Percentiles rank a stretch among this genome's conserved stretches.
These are phyloP conservation scores for Chionographis japonica DNA, from an alignment of 106 monocot genomes.

Conservation along the genomic window DNA sequence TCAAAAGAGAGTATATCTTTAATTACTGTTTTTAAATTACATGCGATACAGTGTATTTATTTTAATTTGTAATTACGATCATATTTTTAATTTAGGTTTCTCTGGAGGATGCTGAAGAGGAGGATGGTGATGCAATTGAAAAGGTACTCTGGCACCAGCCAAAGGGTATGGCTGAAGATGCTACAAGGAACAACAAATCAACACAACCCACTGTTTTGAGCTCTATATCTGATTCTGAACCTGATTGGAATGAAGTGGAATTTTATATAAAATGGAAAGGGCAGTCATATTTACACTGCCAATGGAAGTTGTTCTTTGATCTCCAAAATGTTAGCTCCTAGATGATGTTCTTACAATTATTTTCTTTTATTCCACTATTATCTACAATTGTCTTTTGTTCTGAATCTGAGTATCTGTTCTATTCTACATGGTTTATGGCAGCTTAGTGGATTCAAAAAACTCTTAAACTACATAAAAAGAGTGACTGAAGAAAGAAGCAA, in stretches of 20 bases:
- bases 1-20: too few relatives aligned
- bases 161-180: slow-evolving; percentile 68
- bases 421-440: slow-evolving; percentile 19
- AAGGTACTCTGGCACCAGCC: slow-evolving; percentile 95
- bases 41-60: too few relatives aligned
- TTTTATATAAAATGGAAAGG: slow-evolving; percentile 98
- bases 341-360: background rate
- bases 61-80: background rate
- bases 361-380: background rate
- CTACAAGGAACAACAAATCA: slow-evolving; percentile 55
- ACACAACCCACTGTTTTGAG: slow-evolving; percentile 51
- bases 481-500: slow-evolving; percentile 74
- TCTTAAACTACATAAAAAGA: slow-evolving; percentile 90
- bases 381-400: background rate
- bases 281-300: slow-evolving; percentile 89
- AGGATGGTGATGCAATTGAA: slow-evolving; percentile 91
- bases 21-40: too few relatives aligned
- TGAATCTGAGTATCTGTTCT: background rate
- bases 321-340: slow-evolving; percentile 77
- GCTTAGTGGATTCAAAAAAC: slow-evolving; percentile 97
- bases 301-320: slow-evolving; percentile 79
- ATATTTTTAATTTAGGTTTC: slow-evolving; percentile 16
- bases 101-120: slow-evolving; percentile 83
- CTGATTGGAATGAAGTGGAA: slow-evolving; percentile 83
- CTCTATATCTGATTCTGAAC: slow-evolving; percentile 34